Evolutionary conservation across 2,329 filamentous ascomycete genomes (phyloP).

Genomic region (Diaporthe destruens): DNA sequence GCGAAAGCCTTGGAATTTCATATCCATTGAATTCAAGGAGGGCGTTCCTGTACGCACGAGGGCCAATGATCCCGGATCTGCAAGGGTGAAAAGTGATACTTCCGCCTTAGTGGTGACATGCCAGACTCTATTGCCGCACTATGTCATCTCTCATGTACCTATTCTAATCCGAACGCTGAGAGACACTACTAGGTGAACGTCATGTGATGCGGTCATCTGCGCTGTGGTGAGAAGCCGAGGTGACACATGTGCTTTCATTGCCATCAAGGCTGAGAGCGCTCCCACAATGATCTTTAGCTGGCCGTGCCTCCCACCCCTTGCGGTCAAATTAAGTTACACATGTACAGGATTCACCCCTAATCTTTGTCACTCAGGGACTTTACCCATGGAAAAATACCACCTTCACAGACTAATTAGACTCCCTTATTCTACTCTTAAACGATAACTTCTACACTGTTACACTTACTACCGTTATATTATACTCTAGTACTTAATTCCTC

Average conservation of each 20-base stretch:
- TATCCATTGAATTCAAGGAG: neutral
- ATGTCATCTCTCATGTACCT: neutral
- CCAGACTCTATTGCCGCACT: too few relatives aligned
- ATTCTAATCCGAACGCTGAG: neutral
- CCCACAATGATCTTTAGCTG: neutral
- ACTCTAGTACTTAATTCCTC: too few relatives aligned
- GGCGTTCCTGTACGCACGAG: neutral
- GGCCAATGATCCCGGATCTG: neutral
- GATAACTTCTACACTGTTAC: too few relatives aligned
- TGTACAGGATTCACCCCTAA: too few relatives aligned
- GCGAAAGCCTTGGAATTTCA: neutral
- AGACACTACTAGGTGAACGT: neutral
- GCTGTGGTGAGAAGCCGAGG: neutral
- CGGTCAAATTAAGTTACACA: too few relatives aligned
- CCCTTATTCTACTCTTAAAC: too few relatives aligned
- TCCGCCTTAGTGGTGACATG: neutral
- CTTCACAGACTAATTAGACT: too few relatives aligned
- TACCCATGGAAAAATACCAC: too few relatives aligned
- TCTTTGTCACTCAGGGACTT: too few relatives aligned
- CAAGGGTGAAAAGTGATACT: neutral
- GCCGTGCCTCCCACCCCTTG: too few relatives aligned
- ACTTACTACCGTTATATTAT: too few relatives aligned
- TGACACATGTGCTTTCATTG: neutral
- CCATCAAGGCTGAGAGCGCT: constrained; percentile 22
- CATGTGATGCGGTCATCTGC: neutral